A percentile compares a stretch with the other conserved stretches of the same genome.
Conservation (phyloP, 2,329 filamentous ascomycete genomes). For the Emericellopsis atlantica region DNA sequence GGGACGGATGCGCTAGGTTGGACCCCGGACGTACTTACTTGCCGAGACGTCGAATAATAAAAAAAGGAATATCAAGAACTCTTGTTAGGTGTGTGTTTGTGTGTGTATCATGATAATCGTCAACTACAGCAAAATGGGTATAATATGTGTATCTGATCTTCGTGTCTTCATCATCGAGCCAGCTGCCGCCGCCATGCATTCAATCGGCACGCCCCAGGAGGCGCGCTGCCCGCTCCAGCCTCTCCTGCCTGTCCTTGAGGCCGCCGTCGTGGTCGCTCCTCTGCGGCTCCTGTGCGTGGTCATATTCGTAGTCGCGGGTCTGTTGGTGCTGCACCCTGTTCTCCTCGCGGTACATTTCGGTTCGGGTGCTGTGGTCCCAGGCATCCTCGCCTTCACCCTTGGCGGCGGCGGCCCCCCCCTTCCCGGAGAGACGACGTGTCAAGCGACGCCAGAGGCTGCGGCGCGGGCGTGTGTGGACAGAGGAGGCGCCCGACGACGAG, state of each 20-base stretch:
- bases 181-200: neutral
- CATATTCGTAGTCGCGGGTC: neutral
- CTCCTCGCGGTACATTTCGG: constrained; percentile 21
- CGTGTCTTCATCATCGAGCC: neutral
- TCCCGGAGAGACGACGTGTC: constrained; percentile 12
- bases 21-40: no score
- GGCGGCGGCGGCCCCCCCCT: constrained; percentile 6
- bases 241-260: constrained; percentile 21
- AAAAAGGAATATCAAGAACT: no score
- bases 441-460: constrained; percentile 13
- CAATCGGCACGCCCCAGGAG: constrained; percentile 14
- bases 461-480: constrained; percentile 7
- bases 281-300: constrained; percentile 3
- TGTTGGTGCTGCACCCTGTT: constrained; percentile 2
- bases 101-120: neutral
- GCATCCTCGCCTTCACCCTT: constrained; percentile 5
- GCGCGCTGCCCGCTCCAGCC: constrained; percentile 25
- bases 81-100: no score
- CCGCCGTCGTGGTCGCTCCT: constrained; percentile 8
- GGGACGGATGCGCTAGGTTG: no score
- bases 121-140: no score
- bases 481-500: constrained; percentile 5
- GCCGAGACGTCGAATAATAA: no score
- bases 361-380: constrained; percentile 9
- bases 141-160: neutral